phyloP scores from a whole-genome alignment of 176 grass and related monocot genomes.

The Carex cristatella region DNA sequence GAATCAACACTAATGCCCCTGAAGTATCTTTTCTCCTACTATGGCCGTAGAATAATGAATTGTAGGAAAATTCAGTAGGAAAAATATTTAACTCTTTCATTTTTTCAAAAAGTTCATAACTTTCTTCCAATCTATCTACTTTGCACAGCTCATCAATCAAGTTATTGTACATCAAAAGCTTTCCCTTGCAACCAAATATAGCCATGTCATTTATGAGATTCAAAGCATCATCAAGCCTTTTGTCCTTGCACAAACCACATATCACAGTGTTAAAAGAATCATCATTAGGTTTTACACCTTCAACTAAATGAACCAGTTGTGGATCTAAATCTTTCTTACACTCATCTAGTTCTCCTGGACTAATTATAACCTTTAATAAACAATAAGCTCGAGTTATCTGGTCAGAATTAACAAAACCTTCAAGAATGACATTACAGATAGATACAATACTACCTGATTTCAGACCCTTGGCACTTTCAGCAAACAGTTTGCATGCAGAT shows the following conservation, averaged over 20 bases:
- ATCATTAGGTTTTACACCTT: constrained; percentile 49
- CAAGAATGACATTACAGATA: constrained; percentile 59
- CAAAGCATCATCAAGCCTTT: constrained; percentile 70
- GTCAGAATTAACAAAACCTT: constrained; percentile 49
- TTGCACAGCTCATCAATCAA: constrained; percentile 71
- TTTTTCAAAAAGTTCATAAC: constrained; percentile 50
- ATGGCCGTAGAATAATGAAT: constrained; percentile 68
- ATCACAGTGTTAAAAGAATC: constrained; percentile 78
- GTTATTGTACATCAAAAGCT: constrained; percentile 80
- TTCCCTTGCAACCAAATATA: constrained; percentile 53
- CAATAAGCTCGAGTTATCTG: constrained; percentile 48
- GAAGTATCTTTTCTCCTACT: constrained; percentile 46
- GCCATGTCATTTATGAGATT: constrained; percentile 59
- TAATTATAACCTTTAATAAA: constrained; percentile 40
- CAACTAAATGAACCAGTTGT: constrained; percentile 27
- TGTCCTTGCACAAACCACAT: constrained; percentile 62
- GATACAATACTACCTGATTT: constrained; percentile 22
- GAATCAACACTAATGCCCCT: constrained; percentile 48
- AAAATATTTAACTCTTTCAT: constrained; percentile 46
- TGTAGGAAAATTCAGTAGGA: constrained; percentile 79
- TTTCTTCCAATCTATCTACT: constrained; percentile 66
- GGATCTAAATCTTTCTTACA: constrained; percentile 9
- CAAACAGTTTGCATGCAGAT: constrained; percentile 32
- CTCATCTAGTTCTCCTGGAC: constrained; percentile 12
- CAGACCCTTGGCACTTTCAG: constrained; percentile 35